Conservation (phyloP, 345 rosid genomes). For the Brassica incana region DNA sequence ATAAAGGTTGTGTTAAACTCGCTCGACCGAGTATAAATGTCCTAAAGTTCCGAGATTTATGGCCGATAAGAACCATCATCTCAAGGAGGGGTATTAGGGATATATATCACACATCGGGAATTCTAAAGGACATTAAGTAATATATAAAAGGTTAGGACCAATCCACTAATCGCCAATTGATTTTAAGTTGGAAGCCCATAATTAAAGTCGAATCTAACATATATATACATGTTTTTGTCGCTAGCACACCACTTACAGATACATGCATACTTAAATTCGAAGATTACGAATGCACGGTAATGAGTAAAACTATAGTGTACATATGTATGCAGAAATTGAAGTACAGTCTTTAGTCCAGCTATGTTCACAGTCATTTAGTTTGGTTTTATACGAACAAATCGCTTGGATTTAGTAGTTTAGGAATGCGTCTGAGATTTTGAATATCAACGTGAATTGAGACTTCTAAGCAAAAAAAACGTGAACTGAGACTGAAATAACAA, state of each 20-base stretch:
- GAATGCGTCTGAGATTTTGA: not conserved
- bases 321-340: not conserved
- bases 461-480: too few species aligned
- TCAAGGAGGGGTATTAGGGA: too few species aligned
- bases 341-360: not conserved
- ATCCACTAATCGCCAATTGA: too few species aligned
- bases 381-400: not conserved
- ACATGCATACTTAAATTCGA: slow-evolving; percentile 14
- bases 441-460: not conserved
- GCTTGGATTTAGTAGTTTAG: not conserved
- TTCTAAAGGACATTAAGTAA: too few species aligned
- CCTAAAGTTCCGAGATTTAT: too few species aligned
- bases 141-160: too few species aligned
- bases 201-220: too few species aligned
- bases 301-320: not conserved
- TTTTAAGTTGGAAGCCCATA: too few species aligned
- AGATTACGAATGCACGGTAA: slow-evolving; percentile 10
- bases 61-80: too few species aligned
- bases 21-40: too few species aligned
- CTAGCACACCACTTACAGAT: not conserved
- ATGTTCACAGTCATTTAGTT: not conserved
- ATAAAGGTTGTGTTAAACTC: too few species aligned
- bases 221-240: not conserved
- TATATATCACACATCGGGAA: too few species aligned
- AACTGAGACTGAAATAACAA: not conserved